These are phyloP conservation scores for Trichoderma cornu-damae DNA, from an alignment of 2,329 filamentous ascomycete genomes.

Conservation along the genomic window DNA sequence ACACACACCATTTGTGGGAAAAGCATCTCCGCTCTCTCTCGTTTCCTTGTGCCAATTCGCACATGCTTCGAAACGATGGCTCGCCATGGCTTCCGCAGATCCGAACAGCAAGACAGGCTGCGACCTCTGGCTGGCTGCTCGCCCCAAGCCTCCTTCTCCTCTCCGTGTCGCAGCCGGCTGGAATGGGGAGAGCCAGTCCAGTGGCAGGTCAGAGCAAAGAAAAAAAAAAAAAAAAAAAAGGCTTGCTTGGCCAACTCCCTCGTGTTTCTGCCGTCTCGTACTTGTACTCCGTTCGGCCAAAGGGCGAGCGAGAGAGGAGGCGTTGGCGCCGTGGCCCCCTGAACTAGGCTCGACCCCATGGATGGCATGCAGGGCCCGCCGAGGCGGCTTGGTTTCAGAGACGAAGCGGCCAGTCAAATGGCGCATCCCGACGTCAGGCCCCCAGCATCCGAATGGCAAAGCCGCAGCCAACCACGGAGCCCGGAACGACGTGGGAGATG, in stretches of 20 bases:
- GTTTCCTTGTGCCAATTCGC: too few species aligned
- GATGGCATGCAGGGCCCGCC: slow-evolving; percentile 16
- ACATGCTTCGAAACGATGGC: not conserved
- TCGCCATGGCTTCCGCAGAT: slow-evolving; percentile 1
- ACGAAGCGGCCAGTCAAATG: slow-evolving; percentile 10
- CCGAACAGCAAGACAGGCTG: not conserved
- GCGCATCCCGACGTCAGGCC: slow-evolving; percentile 2
- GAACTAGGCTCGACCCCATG: slow-evolving; percentile 16
- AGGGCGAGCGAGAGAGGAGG: not conserved
- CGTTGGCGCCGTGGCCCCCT: slow-evolving; percentile 6
- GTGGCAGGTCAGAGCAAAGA: not conserved
- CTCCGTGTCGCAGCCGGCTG: slow-evolving; percentile 6
- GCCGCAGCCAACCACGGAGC: slow-evolving; percentile 15
- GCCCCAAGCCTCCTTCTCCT: not conserved
- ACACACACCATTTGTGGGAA: too few species aligned
- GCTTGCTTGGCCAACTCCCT: slow-evolving; percentile 11
- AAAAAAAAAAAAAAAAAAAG: too few species aligned
- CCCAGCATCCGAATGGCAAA: slow-evolving; percentile 12
- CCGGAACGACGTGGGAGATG: slow-evolving; percentile 10
- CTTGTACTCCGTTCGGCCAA: too few species aligned
- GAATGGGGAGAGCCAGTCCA: slow-evolving; percentile 13
- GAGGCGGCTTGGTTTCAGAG: slow-evolving; percentile 19
- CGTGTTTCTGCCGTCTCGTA: slow-evolving; percentile 1
- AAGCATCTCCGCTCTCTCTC: not conserved
- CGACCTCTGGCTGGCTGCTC: slow-evolving; percentile 5